These are phyloP conservation scores for Citrullus amarus DNA, from an alignment of 306 rosid genomes.

Conservation along the genomic window DNA sequence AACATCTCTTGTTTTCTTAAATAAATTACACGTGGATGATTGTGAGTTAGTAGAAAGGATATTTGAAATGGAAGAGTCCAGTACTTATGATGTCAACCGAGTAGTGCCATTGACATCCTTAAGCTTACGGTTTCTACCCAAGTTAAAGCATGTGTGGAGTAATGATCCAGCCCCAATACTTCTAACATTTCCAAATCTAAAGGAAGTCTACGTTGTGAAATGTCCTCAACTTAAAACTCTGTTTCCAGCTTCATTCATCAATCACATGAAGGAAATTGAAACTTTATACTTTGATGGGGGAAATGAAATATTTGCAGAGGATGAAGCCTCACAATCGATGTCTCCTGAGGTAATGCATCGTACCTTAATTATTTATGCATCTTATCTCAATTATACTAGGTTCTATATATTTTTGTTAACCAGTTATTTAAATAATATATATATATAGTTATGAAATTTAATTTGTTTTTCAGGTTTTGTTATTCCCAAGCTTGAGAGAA, in stretches of 20 bases:
- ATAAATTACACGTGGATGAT: background rate
- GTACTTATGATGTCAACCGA: background rate
- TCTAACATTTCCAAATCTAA: background rate
- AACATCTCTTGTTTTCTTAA: background rate
- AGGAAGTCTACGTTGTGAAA: background rate
- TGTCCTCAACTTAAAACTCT: background rate
- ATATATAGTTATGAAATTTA: no score
- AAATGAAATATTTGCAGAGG: background rate
- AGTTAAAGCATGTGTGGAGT: background rate
- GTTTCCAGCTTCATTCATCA: background rate
- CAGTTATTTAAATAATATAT: no score
- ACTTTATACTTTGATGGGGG: background rate
- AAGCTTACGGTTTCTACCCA: accelerated
- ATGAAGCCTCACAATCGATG: background rate
- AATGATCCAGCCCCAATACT: background rate
- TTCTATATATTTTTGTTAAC: no score
- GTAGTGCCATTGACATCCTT: background rate
- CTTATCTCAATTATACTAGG: no score
- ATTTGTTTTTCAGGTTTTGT: background rate
- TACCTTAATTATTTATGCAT: no score
- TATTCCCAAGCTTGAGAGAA: background rate
- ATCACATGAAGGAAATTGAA: background rate
- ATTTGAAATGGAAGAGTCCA: background rate
- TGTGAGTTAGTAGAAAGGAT: background rate
- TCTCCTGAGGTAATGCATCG: background rate